Percentiles rank a stretch among this genome's conserved stretches.
These are phyloP conservation scores for Diaporthe eres DNA, from an alignment of 2,329 filamentous ascomycete species.

Conservation along the genomic window DNA sequence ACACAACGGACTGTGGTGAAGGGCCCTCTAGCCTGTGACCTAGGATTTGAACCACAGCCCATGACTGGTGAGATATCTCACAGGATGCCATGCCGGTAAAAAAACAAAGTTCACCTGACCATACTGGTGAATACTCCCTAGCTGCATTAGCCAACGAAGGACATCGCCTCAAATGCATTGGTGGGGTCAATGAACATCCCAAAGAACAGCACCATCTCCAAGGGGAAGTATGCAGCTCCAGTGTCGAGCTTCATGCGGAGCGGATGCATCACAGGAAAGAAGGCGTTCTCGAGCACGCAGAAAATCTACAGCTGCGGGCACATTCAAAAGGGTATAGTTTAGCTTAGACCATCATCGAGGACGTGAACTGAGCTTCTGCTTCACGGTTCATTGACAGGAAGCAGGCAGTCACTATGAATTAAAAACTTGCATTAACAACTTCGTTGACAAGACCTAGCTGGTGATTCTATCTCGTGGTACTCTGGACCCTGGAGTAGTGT, in stretches of 20 bases:
- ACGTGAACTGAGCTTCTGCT: not conserved
- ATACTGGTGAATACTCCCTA: not conserved
- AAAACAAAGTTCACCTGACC: too few species aligned
- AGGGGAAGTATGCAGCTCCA: not conserved
- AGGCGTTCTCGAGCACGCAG: not conserved
- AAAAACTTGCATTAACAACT: not conserved
- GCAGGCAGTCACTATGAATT: conserved; percentile 3
- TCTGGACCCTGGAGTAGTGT: too few species aligned
- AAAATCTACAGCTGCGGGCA: not conserved
- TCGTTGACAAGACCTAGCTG: not conserved
- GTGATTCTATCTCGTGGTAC: not conserved
- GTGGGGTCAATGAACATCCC: not conserved
- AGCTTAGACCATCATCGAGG: not conserved
- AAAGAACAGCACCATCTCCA: too few species aligned
- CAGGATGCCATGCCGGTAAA: not conserved
- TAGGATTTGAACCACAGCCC: not conserved
- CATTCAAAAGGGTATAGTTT: conserved; percentile 2
- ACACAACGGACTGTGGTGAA: not conserved
- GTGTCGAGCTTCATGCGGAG: not conserved
- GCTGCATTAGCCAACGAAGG: not conserved
- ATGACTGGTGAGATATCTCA: not conserved
- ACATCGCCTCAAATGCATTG: not conserved
- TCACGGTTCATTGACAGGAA: not conserved
- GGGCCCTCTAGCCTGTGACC: not conserved
- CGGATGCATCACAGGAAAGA: not conserved